A percentile compares a stretch with the other conserved stretches of the same genome.
Conservation (phyloP, 2,329 filamentous ascomycete genomes). For the Lasiodiplodia citricola region DNA sequence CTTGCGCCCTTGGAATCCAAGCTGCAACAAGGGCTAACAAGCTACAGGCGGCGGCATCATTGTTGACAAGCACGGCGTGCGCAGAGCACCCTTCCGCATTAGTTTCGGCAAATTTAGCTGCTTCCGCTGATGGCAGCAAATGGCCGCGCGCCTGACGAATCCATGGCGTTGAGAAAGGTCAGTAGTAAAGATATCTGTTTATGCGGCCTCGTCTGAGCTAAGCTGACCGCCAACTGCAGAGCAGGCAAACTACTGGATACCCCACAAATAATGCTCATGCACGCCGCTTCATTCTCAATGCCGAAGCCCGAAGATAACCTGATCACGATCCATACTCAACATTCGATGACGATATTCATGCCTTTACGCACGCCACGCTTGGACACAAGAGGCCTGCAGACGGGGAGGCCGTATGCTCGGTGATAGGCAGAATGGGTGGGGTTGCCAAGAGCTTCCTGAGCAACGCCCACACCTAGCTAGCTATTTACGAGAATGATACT, state of each 20-base stretch:
- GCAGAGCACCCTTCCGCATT: slow-evolving; percentile 58
- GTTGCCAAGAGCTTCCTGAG: neutral
- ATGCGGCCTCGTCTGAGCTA: slow-evolving; percentile 6
- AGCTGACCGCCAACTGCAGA: slow-evolving; percentile 7
- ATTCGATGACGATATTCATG: slow-evolving; percentile 11
- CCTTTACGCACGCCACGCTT: slow-evolving; percentile 1
- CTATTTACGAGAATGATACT: neutral
- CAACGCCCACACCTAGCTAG: neutral
- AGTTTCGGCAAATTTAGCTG: slow-evolving; percentile 58
- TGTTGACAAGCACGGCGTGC: slow-evolving; percentile 58
- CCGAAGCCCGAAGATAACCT: neutral
- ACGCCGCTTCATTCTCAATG: neutral
- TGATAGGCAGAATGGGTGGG: neutral
- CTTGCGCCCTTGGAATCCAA: slow-evolving; percentile 31
- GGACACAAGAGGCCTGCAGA: neutral
- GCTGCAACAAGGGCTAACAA: neutral
- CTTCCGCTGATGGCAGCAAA: slow-evolving; percentile 51
- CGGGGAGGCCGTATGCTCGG: neutral
- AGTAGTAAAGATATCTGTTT: neutral
- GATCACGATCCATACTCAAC: neutral
- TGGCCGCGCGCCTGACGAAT: neutral
- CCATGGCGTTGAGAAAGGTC: neutral
- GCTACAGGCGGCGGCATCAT: slow-evolving; percentile 54
- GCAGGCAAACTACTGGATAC: slow-evolving; percentile 16
- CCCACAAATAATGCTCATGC: slow-evolving; percentile 4